phyloP scores from a whole-genome alignment of 208 protist genomes.

The Leishmania aethiopica region DNA sequence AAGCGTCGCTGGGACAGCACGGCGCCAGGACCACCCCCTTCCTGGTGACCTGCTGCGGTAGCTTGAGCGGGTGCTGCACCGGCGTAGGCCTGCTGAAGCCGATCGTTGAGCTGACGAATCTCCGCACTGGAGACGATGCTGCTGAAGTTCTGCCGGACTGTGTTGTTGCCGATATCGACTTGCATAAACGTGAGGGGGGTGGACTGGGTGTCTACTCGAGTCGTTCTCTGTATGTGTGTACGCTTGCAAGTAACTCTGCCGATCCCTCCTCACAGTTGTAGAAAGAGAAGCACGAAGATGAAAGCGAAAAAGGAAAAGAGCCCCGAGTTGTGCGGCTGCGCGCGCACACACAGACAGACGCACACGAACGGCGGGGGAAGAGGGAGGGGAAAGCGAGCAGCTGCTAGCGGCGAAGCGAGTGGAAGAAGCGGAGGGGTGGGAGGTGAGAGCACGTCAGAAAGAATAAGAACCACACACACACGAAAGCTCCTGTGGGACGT shows the following conservation, averaged over 20 bases:
- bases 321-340: not conserved
- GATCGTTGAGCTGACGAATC: conserved; percentile 31
- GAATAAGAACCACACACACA: not conserved
- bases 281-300: not conserved
- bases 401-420: not conserved
- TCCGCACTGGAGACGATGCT: conserved; percentile 38
- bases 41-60: not conserved
- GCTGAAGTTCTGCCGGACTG: conserved; percentile 39
- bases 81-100: conserved; percentile 19
- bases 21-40: conserved; percentile 5
- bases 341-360: not conserved
- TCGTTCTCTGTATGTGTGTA: not conserved
- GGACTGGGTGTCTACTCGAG: not conserved
- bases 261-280: not conserved
- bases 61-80: not conserved
- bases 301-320: not conserved
- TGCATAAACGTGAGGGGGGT: conserved; percentile 31
- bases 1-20: conserved; percentile 8
- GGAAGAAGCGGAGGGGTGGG: not conserved
- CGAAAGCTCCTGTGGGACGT: too few relatives aligned
- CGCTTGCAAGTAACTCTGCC: not conserved
- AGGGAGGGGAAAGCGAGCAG: not conserved
- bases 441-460: not conserved
- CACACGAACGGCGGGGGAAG: not conserved
- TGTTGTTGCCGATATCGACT: conserved; percentile 61